Evolutionary conservation across 345 rosid genomes (phyloP).

Genomic region (Acer negundo): DNA sequence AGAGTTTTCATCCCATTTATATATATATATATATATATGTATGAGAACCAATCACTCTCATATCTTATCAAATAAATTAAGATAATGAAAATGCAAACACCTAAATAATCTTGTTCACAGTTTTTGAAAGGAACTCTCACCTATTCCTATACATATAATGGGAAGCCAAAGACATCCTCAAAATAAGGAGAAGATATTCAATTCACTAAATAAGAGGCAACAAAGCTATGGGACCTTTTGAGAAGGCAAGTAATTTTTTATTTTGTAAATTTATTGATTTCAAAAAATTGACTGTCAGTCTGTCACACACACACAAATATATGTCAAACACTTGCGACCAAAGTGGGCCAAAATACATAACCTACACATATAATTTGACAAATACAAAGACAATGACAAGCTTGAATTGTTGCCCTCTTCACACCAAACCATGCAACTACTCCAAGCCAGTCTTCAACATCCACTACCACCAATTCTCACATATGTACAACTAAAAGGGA

Average conservation of each 20-base stretch:
- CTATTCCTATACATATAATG: no score
- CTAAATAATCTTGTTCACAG: no score
- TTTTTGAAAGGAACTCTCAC: no score
- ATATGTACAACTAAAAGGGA: background rate
- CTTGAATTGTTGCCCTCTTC: conserved; percentile 27
- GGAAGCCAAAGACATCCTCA: background rate
- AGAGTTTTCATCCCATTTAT: no score
- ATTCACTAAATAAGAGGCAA: background rate
- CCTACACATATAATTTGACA: conserved; percentile 2
- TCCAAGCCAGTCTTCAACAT: conserved; percentile 13
- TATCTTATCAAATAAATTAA: no score
- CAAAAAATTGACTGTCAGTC: no score
- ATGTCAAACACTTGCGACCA: background rate
- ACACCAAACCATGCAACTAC: conserved; percentile 33
- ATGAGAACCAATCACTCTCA: no score
- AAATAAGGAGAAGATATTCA: background rate
- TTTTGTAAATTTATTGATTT: no score
- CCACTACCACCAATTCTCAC: conserved; percentile 8
- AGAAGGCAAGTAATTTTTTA: background rate
- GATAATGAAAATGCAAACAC: no score
- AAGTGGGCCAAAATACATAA: conserved; percentile 3
- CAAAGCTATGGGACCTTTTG: background rate
- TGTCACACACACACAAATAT: no score
- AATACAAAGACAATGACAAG: conserved; percentile 21
- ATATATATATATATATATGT: no score